Evolutionary conservation across 306 rosid genomes (phyloP).

Genomic region (Corylus avellana): DNA sequence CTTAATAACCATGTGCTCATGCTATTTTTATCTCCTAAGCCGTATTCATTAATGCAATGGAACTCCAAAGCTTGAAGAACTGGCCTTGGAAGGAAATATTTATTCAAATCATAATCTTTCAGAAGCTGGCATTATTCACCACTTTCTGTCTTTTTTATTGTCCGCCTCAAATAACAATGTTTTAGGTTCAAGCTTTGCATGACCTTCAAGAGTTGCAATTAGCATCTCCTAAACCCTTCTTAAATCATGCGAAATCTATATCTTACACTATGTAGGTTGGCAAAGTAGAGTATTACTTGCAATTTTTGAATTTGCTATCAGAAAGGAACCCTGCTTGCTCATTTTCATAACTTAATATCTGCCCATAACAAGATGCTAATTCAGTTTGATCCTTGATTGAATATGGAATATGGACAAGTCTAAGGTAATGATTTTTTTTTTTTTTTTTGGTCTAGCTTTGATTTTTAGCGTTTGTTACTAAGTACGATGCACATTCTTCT

Average conservation of each 20-base stretch:
- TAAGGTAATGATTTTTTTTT: background rate
- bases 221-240: background rate
- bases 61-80: too few species aligned
- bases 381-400: background rate
- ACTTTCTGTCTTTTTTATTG: too few species aligned
- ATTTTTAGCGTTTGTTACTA: background rate
- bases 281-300: background rate
- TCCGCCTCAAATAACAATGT: background rate
- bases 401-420: background rate
- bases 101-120: too few species aligned
- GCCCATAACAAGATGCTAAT: background rate
- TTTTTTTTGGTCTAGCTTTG: background rate
- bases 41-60: too few species aligned
- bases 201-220: background rate
- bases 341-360: background rate
- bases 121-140: too few species aligned
- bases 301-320: background rate
- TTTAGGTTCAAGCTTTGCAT: slow-evolving; percentile 6
- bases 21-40: background rate
- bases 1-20: background rate
- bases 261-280: background rate
- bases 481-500: background rate
- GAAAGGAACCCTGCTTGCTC: background rate
- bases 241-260: background rate
- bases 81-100: too few species aligned